A percentile compares a stretch with the other conserved stretches of the same genome.
Evolutionary conservation across 202 grass and related monocot genomes (phyloP).

Genomic region (Hordeum pubiflorum): DNA sequence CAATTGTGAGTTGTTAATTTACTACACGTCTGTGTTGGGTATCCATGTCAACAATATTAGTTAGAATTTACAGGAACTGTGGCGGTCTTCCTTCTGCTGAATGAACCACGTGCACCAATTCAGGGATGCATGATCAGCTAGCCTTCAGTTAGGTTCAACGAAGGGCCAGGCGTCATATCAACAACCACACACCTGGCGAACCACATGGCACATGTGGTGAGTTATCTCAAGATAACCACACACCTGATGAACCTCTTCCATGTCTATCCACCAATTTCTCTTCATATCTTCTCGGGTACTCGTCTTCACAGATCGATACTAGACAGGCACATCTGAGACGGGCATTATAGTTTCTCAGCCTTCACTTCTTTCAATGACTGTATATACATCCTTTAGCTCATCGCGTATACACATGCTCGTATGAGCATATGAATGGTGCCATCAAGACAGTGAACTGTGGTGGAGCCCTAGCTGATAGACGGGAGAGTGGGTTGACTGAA

Average conservation of each 20-base stretch:
- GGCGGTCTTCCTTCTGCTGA: neutral
- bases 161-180: neutral
- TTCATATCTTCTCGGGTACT: neutral
- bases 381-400: constrained; percentile 15
- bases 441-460: neutral
- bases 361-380: neutral
- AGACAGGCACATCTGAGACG: neutral
- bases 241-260: neutral
- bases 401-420: constrained; percentile 26
- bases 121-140: neutral
- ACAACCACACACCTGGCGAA: neutral
- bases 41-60: neutral
- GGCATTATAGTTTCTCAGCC: neutral
- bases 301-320: neutral
- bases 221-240: neutral
- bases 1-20: constrained; percentile 22
- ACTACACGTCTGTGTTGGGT: constrained; percentile 12
- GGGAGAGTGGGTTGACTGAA: constrained; percentile 52
- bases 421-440: neutral
- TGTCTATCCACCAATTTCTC: constrained; percentile 12
- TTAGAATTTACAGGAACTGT: constrained; percentile 11
- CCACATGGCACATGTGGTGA: neutral
- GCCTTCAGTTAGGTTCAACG: neutral
- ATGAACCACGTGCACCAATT: neutral
- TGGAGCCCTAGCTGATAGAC: constrained; percentile 35